Evolutionary conservation across 2,329 filamentous ascomycete genomes (phyloP), one percentile per base, ranked within the genome.

Genomic region (Leptographium flavum): DNA sequence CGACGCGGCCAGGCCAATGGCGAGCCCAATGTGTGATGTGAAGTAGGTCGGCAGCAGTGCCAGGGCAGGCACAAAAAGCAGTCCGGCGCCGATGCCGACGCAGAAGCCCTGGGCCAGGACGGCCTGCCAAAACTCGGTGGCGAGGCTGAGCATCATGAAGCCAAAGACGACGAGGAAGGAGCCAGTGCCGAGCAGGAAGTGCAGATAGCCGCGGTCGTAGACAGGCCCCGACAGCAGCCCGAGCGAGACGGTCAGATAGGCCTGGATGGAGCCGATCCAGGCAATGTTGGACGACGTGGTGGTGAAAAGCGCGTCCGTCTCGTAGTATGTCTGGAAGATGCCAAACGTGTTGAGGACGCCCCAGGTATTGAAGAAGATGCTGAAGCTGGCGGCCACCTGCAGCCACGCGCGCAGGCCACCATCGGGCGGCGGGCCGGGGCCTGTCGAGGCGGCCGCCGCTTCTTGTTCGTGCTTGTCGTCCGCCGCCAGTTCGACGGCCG

Each of bases 291-390:
- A 60, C 37, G 46, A 56, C 42, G 46, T 53, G 23, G 32, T 54
- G 19, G 54, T 37, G 47, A 54, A 45, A 54, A 71, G 48, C 23
- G 44, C 15, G 19, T 30, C 33, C 27, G 58, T 61, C 45, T 61
- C 55, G 51, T 77, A 78, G 58, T 74, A 74, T 2, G 67, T 67
- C 51, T 78, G 71, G 50, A 71, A 79, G 2, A 71, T 65, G 7
- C 71, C 71, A 46, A 73, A 77, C 9, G 68, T 52, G 46, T 56
- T 62, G 31, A 61, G 45, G 3, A 65, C 53, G 1, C 63, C 61
- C 49, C 74, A 79, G 1, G 73, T 73, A 51, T 70, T 75, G 56
- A 76, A 71, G 51, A 73, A 71, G 38, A 75, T 63, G 41, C 71
- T 58, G 52, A 73, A 73, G 9, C 22, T n/a, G 5, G 14, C 41